Base-by-base conservation (phyloP, 192 early-diverging fungal genomes). In the Oehlia diaphana region DNA sequence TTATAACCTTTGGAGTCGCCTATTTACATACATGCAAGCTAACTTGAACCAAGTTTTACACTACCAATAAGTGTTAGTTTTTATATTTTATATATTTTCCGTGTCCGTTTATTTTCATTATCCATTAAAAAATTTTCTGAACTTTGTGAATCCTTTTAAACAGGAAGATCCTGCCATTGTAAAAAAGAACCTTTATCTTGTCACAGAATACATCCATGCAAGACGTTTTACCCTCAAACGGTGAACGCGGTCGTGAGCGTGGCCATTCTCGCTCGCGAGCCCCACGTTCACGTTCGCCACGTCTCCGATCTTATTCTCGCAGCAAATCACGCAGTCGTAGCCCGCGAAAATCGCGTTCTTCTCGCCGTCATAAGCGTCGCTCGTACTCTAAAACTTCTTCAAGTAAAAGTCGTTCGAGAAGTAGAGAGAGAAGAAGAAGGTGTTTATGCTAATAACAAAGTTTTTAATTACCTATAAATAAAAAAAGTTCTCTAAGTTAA, bases 301-400 rank as follows among this genome's bases (percentile, higher is more conserved):
- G 42, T 23, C 77, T 2, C 2, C 77, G 50, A 5, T 68, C 77
- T 47, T 1, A 2, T 26, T 69, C 66, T 63, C 31, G 28, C 35
- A 78, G 77, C 37, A 61, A 23, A 23, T 50, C 77, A 47, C 75
- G 75, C 26, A 77, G 75, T 42, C 75, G 63, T 12, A 65, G 75
- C 67, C 65, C 63, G 10, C 19, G 47, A 50, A 67, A 39, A 63
- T 12, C 50, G 19, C 77, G 77, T 68, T 19, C 63, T 35, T 58
- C 77, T 42, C 21, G 77, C 1, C 35, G 66, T 39, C 77, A 78
- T 69, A 79, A 49, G 12, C 77, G 77, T 79, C 77, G 77, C 58
- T 79, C 77, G 28, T 37, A 28, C 39, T 79, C 77, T 8, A 70
- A 35, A 71, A 71, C 21, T 42, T 79, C 77, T 58, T 69, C 66